phyloP scores from a whole-genome alignment of 352 stramenopile genomes.

The Globisporangium takayamanum region DNA sequence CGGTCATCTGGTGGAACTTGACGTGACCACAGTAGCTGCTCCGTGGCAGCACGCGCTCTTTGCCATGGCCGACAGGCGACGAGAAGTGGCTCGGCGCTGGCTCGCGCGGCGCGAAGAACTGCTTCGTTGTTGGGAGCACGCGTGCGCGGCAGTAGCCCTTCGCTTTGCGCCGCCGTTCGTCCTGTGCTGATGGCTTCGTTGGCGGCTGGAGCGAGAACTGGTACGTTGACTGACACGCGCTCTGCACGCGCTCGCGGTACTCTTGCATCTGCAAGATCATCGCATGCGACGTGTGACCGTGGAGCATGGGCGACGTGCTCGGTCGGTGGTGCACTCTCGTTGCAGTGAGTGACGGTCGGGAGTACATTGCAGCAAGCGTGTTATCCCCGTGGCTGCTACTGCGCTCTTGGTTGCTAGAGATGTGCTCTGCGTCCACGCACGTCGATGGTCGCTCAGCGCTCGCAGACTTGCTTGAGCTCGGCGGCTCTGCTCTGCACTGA shows the following conservation, averaged over 20 bases:
- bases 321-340: slow-evolving; percentile 1
- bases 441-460: too few relatives aligned
- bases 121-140: slow-evolving; percentile 33
- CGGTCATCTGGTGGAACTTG: slow-evolving; percentile 41
- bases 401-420: neutral
- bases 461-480: too few relatives aligned
- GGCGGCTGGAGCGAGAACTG: slow-evolving; percentile 23
- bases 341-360: neutral
- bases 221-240: slow-evolving; percentile 45
- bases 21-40: slow-evolving; percentile 25
- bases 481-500: too few relatives aligned
- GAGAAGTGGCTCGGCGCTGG: slow-evolving; percentile 9
- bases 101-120: slow-evolving; percentile 22
- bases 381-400: neutral
- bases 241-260: slow-evolving; percentile 39
- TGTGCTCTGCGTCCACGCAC: neutral
- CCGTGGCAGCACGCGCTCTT: slow-evolving; percentile 21
- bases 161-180: neutral
- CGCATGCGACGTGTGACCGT: slow-evolving; percentile 37
- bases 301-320: slow-evolving; percentile 13
- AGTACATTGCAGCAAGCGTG: too few relatives aligned
- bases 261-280: slow-evolving; percentile 58
- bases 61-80: slow-evolving; percentile 13
- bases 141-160: slow-evolving; percentile 33
- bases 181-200: neutral